Evolutionary conservation across 208 protist species (phyloP).

Genomic region (Trypanosomatidae sp.): DNA sequence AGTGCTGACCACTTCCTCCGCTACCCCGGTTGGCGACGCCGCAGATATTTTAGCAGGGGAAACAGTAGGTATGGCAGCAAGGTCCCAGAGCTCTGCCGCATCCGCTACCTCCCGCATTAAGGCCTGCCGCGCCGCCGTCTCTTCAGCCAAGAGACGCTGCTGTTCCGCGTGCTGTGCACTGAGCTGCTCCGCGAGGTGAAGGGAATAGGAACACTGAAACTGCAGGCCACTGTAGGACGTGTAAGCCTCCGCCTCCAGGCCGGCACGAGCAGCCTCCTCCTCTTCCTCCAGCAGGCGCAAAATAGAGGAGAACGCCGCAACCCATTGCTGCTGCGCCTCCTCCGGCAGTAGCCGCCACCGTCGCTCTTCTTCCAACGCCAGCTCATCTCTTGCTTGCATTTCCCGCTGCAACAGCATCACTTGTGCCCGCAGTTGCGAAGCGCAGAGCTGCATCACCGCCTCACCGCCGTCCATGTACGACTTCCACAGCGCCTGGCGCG

Average conservation of each 20-base stretch:
- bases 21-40: neutral
- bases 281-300: conserved; percentile 36
- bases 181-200: conserved; percentile 14
- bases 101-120: conserved; percentile 9
- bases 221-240: conserved; percentile 37
- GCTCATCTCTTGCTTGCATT: conserved; percentile 20
- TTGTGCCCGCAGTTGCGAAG: conserved; percentile 28
- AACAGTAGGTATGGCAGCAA: neutral
- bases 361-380: conserved; percentile 9
- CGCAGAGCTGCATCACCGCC: conserved; percentile 24
- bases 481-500: conserved; percentile 30
- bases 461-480: conserved; percentile 23
- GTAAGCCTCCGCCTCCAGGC: conserved; percentile 52
- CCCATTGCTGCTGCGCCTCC: conserved; percentile 19
- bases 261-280: conserved; percentile 47
- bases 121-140: conserved; percentile 18
- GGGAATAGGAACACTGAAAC: conserved; percentile 33
- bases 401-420: conserved; percentile 16
- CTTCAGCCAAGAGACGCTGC: conserved; percentile 23
- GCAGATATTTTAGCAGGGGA: neutral
- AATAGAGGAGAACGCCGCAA: conserved; percentile 6
- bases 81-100: conserved; percentile 3
- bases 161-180: conserved; percentile 17
- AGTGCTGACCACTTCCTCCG: neutral
- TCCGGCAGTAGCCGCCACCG: conserved; percentile 9